Base-by-base conservation (phyloP, 306 rosid species). In the Cyclanthera cordifolia region DNA sequence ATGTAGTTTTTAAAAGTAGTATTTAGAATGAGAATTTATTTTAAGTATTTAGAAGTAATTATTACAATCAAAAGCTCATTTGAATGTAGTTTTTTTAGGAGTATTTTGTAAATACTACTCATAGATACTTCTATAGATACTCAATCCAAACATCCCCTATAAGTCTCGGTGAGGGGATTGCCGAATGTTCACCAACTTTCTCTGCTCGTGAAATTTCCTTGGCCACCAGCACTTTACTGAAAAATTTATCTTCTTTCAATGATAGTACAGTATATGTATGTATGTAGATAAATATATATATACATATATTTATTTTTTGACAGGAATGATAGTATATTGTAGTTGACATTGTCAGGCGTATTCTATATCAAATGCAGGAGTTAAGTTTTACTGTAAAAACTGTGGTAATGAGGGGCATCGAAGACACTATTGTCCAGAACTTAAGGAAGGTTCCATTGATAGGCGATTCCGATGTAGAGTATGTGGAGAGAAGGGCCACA, bases 351-450 rank as follows among this genome's bases (percentile, higher is more conserved):
- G 15, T 32, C n/a, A 15, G 15, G n/a, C 67, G 67, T 51, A 4
- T 21, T 25, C 20, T 25, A 59, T 65, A 67, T 8, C 64, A 72
- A 63, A 67, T 79, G 80, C 84, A 92, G 98, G 96, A 16, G 82
- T 84, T 41, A 87, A 83, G 69, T 92, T 84, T 77, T 87, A 81
- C 87, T 89, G 98, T 75, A 76, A 72, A 79, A 82, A 85, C 79
- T 92, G 98, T 53, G 96, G 98, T 25, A 85, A 86, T 1, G 96
- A 92, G 85, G 97, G 97, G 65, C 96, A 92, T 73, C 75, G 97
- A 72, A 84, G 85, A 77, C 80, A 84, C 86, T 89, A 92, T 82
- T 92, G 95, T 74, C 95, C 96, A 16, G 92, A 87, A 73, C 86
- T 89, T 23, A 82, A 85, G 81, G 87, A 69, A 20, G 73, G 78